Percentiles rank a stretch among this genome's conserved stretches.
Conservation (phyloP, 306 rosid species). For the Rubus idaeus region DNA sequence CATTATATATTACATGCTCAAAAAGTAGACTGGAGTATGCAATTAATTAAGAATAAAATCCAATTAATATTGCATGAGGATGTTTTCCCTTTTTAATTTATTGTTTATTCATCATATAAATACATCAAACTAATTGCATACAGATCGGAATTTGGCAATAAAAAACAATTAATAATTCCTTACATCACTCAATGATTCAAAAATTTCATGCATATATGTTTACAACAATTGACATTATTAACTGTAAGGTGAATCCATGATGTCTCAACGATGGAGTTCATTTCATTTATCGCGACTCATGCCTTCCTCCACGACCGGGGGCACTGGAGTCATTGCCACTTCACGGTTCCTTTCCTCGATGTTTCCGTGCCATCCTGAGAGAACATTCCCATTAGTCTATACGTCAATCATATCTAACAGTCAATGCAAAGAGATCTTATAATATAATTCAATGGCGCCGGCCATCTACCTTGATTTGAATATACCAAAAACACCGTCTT, state of each 20-base stretch:
- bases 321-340: conserved; percentile 14
- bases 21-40: too few species aligned
- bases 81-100: background rate
- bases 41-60: too few species aligned
- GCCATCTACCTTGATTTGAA: too few species aligned
- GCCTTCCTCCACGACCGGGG: conserved; percentile 16
- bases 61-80: too few species aligned
- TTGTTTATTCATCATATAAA: background rate
- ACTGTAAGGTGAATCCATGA: background rate
- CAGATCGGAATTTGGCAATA: background rate
- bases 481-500: too few species aligned
- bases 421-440: too few species aligned
- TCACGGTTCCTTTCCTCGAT: conserved; percentile 23
- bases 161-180: background rate
- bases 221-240: background rate
- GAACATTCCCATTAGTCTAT: too few species aligned
- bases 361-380: conserved; percentile 22
- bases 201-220: background rate
- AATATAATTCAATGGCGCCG: too few species aligned
- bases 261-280: background rate
- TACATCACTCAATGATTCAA: background rate
- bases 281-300: conserved; percentile 19
- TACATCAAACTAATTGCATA: background rate
- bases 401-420: too few species aligned
- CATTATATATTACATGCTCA: too few species aligned